Base-by-base conservation (phyloP, 2,329 filamentous ascomycete genomes). In the Onygenales sp. region DNA sequence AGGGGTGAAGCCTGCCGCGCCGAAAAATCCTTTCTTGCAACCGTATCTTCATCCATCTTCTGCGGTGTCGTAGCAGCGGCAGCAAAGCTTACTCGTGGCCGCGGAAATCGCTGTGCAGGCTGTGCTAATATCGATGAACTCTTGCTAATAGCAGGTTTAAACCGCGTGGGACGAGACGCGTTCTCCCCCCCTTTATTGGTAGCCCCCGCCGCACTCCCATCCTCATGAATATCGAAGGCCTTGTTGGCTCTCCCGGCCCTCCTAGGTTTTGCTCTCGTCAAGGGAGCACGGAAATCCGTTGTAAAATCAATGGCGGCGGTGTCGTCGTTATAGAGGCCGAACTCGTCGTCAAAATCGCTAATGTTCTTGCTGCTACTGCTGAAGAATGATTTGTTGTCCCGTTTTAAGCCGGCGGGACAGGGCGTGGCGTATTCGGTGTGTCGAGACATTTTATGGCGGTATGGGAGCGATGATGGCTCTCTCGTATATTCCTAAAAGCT, bases 241-340 rank as follows among this genome's bases (percentile, higher is more conserved):
- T 61, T 53, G 14, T 55, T 56, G 6, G 57, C 60, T 53, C 58
- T 60, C 39, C 61, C 63, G 47, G 58, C 60, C 58, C 66, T 60
- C 49, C 62, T 62, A 17, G 64, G 65, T 37, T 64, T 67, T 43
- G 55, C 61, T 37, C 60, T 60, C 11, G 57, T 66, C 31, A 66
- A 58, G 0, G 67, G 63, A 14, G 60, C 56, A 48, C 58, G 62
- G 49, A 74, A 63, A 45, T 70, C 69, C 10, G 67, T 68, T 3
- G 70, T 74, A 55, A 70, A 74, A 6, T 74, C 69, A 21, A 74
- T 59, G 14, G 68, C 65, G 4, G 56, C 63, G 0, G 71, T 74
- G 13, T 66, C 60, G n/a, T 72, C 69, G 9, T 62, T 58, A 36
- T 58, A 49, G 49, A 52, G 44, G 34, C 56, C 57, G 31, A 60